Base-by-base conservation (phyloP, 495 filamentous ascomycete genomes). In the Podospora anserina region DNA sequence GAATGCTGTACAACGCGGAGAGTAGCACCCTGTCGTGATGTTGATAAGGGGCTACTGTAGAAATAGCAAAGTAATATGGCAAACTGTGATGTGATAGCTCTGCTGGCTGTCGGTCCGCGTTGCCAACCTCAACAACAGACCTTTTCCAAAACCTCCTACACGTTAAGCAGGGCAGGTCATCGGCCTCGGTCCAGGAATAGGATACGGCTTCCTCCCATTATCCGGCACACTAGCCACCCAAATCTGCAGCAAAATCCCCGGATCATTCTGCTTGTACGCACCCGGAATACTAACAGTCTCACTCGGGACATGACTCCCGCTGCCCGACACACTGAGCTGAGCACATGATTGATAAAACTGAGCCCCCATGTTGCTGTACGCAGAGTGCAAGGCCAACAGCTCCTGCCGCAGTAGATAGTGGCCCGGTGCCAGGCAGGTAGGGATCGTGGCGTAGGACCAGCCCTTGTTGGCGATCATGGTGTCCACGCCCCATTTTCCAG, bases 331-430 rank as follows among this genome's bases (percentile, higher is more conserved):
- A 66, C 81, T 84, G 74, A 88, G 83, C 74, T 87, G 84, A 6
- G 84, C 85, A 69, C 85, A 87, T 15, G 78, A 79, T 64, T 78
- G 78, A 76, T 86, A 87, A 75, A 87, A 84, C 77, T 88, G 85
- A 0, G 85, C 85, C 55, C 81, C 81, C 62, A 78, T 80, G 4
- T 64, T 67, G 53, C 63, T 77, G 58, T 73, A 68, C 18, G 85
- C 84, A 28, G 76, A 77, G 78, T 86, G 84, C 44, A 87, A 77
- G 16, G 85, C 84, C 56, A 87, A 75, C 15, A 83, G 75, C 77
- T 87, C 85, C 61, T 82, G 80, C 11, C 84, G 82, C 69, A 87
- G 73, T 30, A 87, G 79, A 71, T 88, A 85, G 59, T 86, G 79
- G n/a, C 82, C 81, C 2, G 80, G 73, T 13, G 80, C 81, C 64